phyloP scores from a whole-genome alignment of 2,329 filamentous ascomycete species.

The Cladobotryum protrusum region DNA sequence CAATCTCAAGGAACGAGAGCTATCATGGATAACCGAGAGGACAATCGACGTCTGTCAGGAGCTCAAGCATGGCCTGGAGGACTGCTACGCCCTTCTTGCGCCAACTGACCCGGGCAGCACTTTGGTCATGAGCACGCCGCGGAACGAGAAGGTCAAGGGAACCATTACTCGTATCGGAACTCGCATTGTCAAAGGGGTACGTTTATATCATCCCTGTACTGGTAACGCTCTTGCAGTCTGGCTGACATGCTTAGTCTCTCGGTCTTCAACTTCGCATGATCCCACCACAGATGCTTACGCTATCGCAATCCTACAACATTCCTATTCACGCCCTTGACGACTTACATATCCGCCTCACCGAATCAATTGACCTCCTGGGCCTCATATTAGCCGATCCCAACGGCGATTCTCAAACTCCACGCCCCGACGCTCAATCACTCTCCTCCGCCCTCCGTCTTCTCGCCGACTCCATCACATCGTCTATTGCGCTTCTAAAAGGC shows the following conservation, averaged over 20 bases:
- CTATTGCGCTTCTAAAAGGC: conserved; percentile 51
- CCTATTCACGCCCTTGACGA: conserved; percentile 64
- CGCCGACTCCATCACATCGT: conserved; percentile 47
- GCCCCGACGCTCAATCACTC: conserved; percentile 48
- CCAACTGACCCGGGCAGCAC: conserved; percentile 82
- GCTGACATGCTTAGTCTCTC: conserved; percentile 50
- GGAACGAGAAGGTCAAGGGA: conserved; percentile 87
- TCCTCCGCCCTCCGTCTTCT: conserved; percentile 51
- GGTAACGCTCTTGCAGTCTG: neutral
- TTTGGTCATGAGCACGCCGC: conserved; percentile 77
- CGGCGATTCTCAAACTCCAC: conserved; percentile 38
- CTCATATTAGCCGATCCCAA: conserved; percentile 56
- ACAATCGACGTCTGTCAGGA: conserved; percentile 43
- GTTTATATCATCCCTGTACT: conserved; percentile 26
- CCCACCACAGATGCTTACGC: conserved; percentile 42
- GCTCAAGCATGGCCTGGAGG: conserved; percentile 65
- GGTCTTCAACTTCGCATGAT: conserved; percentile 70
- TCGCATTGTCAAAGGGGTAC: conserved; percentile 83
- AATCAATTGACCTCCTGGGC: conserved; percentile 75
- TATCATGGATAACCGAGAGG: conserved; percentile 48
- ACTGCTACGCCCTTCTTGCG: conserved; percentile 81
- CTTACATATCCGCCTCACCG: conserved; percentile 71
- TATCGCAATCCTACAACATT: conserved; percentile 45
- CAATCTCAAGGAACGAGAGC: conserved; percentile 41
- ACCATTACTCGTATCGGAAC: conserved; percentile 85